These are phyloP conservation scores for Taiwanofungus camphoratus DNA, from an alignment of 1,284 basidiomycete genomes.

Conservation along the genomic window DNA sequence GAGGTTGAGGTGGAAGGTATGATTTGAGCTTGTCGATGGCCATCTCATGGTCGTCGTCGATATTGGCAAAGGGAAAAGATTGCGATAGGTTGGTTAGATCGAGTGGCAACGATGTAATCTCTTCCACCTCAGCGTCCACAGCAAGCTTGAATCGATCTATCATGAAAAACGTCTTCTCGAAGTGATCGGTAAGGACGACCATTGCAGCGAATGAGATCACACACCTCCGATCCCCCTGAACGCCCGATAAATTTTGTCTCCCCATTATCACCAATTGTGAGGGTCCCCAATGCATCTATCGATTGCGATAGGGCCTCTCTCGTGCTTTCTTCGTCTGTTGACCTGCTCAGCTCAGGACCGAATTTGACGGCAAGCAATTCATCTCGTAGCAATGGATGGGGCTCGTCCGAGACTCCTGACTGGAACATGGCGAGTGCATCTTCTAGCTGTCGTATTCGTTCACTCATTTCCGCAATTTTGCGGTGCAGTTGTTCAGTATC, in stretches of 20 bases:
- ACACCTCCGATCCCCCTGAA: slow-evolving; percentile 50
- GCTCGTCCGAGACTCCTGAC: slow-evolving; percentile 40
- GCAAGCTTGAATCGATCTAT: no score
- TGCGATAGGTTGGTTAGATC: slow-evolving; percentile 20
- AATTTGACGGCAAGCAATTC: slow-evolving; percentile 66
- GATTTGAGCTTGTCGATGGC: slow-evolving; percentile 24
- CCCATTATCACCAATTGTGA: slow-evolving; percentile 56
- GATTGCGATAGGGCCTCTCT: slow-evolving; percentile 24
- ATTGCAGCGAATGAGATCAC: no score
- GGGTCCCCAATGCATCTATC: slow-evolving; percentile 43
- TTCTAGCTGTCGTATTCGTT: slow-evolving; percentile 72
- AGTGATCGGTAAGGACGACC: no score
- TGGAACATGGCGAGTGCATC: slow-evolving; percentile 63
- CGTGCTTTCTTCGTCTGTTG: slow-evolving; percentile 26
- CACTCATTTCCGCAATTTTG: slow-evolving; percentile 68
- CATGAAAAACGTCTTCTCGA: no score
- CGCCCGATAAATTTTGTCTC: slow-evolving; percentile 68
- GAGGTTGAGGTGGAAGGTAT: slow-evolving; percentile 26
- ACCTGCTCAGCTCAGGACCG: slow-evolving; percentile 28
- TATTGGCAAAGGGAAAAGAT: slow-evolving; percentile 26
- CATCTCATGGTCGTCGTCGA: no score
- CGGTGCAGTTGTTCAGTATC: slow-evolving; percentile 70
- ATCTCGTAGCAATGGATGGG: slow-evolving; percentile 56
- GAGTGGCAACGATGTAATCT: slow-evolving; percentile 17
- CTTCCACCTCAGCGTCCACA: no score